phyloP scores from a whole-genome alignment of 192 early-diverging fungal genomes.

The Linnemannia schmuckeri region DNA sequence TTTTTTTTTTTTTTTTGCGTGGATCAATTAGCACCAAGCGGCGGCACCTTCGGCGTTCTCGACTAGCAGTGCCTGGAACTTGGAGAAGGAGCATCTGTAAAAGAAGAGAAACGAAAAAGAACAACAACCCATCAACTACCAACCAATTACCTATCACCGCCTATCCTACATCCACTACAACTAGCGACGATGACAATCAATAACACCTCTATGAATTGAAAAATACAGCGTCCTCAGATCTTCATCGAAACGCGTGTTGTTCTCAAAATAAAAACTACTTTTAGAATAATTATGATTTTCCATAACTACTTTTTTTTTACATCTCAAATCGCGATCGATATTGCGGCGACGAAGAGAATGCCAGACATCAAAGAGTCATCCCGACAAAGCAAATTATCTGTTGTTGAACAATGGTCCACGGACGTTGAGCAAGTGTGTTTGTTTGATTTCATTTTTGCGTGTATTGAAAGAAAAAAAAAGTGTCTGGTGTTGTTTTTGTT shows the following conservation, averaged over 20 bases:
- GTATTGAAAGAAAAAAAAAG: background rate
- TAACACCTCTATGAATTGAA: background rate
- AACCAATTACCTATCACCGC: background rate
- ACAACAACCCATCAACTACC: background rate
- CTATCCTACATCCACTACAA: background rate
- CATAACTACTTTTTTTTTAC: too few relatives aligned
- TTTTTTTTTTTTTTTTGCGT: background rate
- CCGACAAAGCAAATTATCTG: too few relatives aligned
- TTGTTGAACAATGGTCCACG: too few relatives aligned
- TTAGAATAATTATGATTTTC: background rate
- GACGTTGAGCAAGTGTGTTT: too few relatives aligned
- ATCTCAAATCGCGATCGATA: too few relatives aligned
- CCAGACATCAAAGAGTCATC: too few relatives aligned
- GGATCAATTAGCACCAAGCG: slow-evolving; percentile 42
- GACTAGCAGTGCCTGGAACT: slow-evolving; percentile 78
- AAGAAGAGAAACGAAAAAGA: background rate
- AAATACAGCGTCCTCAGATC: background rate
- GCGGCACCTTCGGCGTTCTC: slow-evolving; percentile 74
- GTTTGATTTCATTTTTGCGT: background rate
- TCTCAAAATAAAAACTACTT: background rate
- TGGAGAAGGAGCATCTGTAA: slow-evolving; percentile 65
- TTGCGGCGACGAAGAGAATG: too few relatives aligned
- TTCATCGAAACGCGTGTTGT: slow-evolving; percentile 6
- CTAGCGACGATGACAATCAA: background rate
- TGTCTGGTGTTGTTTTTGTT: background rate